Evolutionary conservation across 2,329 filamentous ascomycete species (phyloP).

Genomic region (Claviceps pazoutovae): DNA sequence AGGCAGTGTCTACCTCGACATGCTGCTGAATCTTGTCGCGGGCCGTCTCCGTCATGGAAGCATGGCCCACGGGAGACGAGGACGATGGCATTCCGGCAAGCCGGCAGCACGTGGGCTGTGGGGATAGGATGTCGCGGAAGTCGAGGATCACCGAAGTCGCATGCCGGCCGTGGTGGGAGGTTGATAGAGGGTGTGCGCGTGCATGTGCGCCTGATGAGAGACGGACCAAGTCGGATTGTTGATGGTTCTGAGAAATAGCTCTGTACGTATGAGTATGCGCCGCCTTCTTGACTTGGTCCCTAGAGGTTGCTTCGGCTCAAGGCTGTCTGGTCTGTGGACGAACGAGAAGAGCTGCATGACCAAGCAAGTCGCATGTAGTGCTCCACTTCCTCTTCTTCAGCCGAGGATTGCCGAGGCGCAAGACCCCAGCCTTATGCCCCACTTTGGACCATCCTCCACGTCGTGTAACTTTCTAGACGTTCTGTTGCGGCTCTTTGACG

Average conservation of each 20-base stretch:
- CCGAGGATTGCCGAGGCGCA: conserved; percentile 9
- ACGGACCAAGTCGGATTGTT: background rate
- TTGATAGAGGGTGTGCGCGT: background rate
- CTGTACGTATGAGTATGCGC: too few relatives aligned
- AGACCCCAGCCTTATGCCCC: background rate
- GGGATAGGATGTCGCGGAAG: conserved; percentile 1
- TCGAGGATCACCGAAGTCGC: conserved; percentile 11
- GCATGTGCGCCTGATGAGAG: background rate
- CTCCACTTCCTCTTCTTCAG: conserved; percentile 1
- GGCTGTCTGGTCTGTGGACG: background rate
- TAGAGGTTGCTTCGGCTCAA: background rate
- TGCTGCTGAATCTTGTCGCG: conserved; percentile 19
- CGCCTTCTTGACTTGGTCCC: background rate
- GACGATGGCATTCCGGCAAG: conserved; percentile 37
- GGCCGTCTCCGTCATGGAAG: conserved; percentile 40
- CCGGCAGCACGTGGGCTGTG: conserved; percentile 2
- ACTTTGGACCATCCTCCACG: too few relatives aligned
- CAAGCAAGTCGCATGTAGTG: background rate
- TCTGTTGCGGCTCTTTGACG: too few relatives aligned
- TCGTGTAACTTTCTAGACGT: too few relatives aligned
- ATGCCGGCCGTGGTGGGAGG: conserved; percentile 1
- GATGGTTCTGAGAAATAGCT: background rate
- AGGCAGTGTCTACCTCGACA: conserved; percentile 8
- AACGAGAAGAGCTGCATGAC: background rate
- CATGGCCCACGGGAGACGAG: conserved; percentile 42